Evolutionary conservation across 768 basidiomycete species (phyloP), one percentile per base, ranked within the genome.

Genomic region (Russula olivacea): DNA sequence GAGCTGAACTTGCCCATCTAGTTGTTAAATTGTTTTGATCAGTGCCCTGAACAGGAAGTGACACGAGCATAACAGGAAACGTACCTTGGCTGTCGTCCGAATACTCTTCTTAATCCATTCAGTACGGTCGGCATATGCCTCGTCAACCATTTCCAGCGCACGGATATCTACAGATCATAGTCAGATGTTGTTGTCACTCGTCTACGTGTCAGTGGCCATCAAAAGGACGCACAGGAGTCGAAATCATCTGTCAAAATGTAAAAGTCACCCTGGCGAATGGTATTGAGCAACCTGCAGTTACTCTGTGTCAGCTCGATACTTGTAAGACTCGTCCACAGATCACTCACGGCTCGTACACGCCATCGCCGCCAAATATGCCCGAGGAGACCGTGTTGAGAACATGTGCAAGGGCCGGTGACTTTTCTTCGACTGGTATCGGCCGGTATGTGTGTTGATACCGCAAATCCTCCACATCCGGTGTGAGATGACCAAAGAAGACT

Each of bases 1-100:
- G 90, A 91, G 73, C 92, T 93, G 79, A 98, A 98, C 71, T 94
- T 95, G 74, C 93, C 94, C 94, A 97, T 98, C 84, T 88, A 68
- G 54, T 61, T 36, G 63, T 36, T 17, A 28, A 55, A 28, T 28
- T 17, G 25, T n/a, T 48, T 40, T 12, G 36, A 25, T 58, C 55
- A 58, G 45, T 12, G 9, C 45, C 40, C 11, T 34, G 38, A 25
- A 17, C 15, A 30, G 45, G 55, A 21, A 23, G 28, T 17, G 45
- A 38, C 36, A 55, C 11, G 15, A 8, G 19, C 32, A 58, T 14
- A 41, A 30, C 4, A 19, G 7, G 15, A 15, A 59, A 66, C 65
- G 10, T 61, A 84, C 85, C 80, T 89, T 90, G 40, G 88, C 89
- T 6, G 87, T 85, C 15, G 92, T 94, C 50, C 80, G 75, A 73